Evolutionary conservation across 345 rosid species (phyloP).

Genomic region (Noccaea caerulescens): DNA sequence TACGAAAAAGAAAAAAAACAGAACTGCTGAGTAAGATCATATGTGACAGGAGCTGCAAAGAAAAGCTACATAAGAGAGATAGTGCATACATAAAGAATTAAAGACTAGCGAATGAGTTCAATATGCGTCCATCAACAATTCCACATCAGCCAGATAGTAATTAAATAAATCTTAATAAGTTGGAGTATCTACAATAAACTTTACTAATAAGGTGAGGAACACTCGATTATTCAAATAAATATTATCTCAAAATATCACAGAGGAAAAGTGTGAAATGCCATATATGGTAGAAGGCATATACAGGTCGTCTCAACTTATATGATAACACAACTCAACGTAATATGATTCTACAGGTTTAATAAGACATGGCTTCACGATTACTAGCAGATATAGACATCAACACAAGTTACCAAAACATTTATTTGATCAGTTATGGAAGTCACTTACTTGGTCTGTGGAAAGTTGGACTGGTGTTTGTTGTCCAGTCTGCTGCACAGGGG

Average conservation of each 20-base stretch:
- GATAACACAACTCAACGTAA: conserved; percentile 3
- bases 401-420: background rate
- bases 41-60: background rate
- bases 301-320: background rate
- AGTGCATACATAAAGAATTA: conserved; percentile 11
- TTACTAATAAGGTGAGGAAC: conserved; percentile 1
- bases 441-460: conserved; percentile 63
- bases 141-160: background rate
- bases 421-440: background rate
- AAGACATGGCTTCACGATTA: conserved; percentile 9
- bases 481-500: conserved; percentile 56
- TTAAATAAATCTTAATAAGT: too few relatives aligned
- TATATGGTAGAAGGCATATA: background rate
- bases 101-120: conserved; percentile 10
- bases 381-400: conserved; percentile 17
- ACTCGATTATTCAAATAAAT: background rate
- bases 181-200: background rate
- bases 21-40: background rate
- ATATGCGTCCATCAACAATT: conserved; percentile 27
- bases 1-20: background rate
- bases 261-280: conserved; percentile 11
- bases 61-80: conserved; percentile 13
- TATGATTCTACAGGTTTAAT: background rate
- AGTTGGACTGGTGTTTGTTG: conserved; percentile 60
- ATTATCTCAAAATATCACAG: background rate